phyloP scores from a whole-genome alignment of 164 flowering plant genomes.

The Litsea cubeba region DNA sequence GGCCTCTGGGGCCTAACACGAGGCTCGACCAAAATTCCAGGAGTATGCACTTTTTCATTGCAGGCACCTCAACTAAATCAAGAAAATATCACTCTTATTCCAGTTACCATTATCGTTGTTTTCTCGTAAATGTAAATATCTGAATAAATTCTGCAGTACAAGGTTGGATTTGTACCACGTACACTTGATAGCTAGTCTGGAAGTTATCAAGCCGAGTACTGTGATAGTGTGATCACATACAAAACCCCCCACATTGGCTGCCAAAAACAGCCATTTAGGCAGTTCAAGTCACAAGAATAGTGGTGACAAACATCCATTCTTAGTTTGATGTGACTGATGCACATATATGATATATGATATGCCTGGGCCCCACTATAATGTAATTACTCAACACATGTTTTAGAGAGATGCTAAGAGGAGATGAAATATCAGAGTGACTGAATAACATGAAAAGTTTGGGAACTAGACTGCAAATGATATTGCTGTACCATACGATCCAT shows the following conservation, averaged over 20 bases:
- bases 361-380: not conserved
- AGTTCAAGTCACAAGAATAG: not conserved
- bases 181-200: too few species aligned
- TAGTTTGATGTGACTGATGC: not conserved
- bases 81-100: not conserved
- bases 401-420: not conserved
- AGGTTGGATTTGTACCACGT: not conserved
- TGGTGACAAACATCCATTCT: not conserved
- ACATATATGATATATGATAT: not conserved
- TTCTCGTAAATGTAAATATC: not conserved
- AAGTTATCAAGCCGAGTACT: not conserved
- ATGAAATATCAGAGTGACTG: not conserved
- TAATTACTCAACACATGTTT: not conserved
- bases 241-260: not conserved
- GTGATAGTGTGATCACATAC: not conserved
- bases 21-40: too few species aligned
- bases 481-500: slow-evolving; percentile 95
- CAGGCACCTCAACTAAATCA: too few species aligned
- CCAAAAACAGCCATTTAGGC: not conserved
- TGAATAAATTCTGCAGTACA: not conserved
- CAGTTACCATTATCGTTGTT: not conserved
- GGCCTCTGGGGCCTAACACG: too few species aligned
- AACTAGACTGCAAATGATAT: not conserved
- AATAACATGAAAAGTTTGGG: not conserved
- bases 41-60: too few species aligned